Base-by-base conservation (phyloP, 257 asterid species). In the Penstemon eatonii region DNA sequence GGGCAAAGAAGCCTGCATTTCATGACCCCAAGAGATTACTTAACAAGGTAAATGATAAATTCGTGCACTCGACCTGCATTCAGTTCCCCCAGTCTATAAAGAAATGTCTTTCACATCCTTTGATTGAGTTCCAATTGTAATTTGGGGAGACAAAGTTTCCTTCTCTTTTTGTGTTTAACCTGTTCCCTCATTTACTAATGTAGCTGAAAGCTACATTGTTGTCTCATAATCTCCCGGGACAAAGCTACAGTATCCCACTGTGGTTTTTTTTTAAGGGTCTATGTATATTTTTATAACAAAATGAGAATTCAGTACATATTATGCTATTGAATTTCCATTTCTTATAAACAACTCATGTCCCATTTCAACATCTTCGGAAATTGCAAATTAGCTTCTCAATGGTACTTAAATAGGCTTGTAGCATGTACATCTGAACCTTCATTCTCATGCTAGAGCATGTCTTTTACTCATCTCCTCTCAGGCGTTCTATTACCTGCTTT, bases 1-100 rank as follows among this genome's bases (percentile, higher is more conserved):
- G 99, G 99, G 99, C 97, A 36, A 93, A 87, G 78, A 93, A 84
- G 66, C 86, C 99, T 46, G 99, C 99, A 73, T 93, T 93, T 83
- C 92, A 83, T 68, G 95, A 93, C 61, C 95, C 96, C 56, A 89
- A 85, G 85, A 87, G 99, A 82, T 78, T 93, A 69, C 95, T 93
- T 70, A 85, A 66, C 82, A 93, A 93, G 95, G 99, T 87, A 63
- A 79, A 43, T 46, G 46, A 56, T 50, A 74, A 10, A 41, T 56
- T 33, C n/a, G 11, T 8, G n/a, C 53, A 41, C 70, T 60, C 51
- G 33, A 12, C 15, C 13, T 57, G 19, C 60, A 36, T 60, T 41
- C 59, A 11, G 41, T 65, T 66, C 53, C 66, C 44, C 19, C 51
- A 50, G 18, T 38, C 62, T 68, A 38, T 52, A 42, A 44, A 39